Evolutionary conservation across 2,329 filamentous ascomycete species (phyloP).

Genomic region (Diaporthe citrichinensis): DNA sequence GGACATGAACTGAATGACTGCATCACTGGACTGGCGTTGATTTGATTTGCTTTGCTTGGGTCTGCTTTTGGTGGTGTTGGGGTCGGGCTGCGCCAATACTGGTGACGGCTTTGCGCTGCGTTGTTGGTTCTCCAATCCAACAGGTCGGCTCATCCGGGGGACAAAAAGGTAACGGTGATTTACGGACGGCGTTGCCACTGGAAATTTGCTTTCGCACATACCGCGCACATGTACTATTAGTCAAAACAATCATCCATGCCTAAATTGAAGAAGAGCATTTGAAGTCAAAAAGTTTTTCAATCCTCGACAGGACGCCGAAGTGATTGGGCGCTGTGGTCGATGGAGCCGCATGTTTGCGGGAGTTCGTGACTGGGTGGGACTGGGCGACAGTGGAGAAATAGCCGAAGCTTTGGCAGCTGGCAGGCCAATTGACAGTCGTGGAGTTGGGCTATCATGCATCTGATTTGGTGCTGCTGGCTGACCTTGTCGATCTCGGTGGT

Average conservation of each 20-base stretch:
- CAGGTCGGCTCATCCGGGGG: slow-evolving; percentile 5
- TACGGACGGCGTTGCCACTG: slow-evolving; percentile 51
- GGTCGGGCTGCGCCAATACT: slow-evolving; percentile 28
- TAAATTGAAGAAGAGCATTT: slow-evolving; percentile 9
- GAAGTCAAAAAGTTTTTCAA: not conserved
- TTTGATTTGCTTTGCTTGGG: slow-evolving; percentile 23
- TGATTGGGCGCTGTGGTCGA: not conserved
- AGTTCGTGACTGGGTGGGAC: slow-evolving; percentile 14
- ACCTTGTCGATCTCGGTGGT: slow-evolving; percentile 21
- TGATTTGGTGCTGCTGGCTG: slow-evolving; percentile 13
- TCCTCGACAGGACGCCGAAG: not conserved
- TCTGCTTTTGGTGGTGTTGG: slow-evolving; percentile 27
- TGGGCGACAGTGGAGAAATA: slow-evolving; percentile 30
- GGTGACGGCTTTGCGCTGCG: slow-evolving; percentile 34
- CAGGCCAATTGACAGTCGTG: slow-evolving; percentile 36
- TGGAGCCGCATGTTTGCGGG: slow-evolving; percentile 12
- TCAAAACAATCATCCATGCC: slow-evolving; percentile 25
- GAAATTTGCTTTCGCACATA: slow-evolving; percentile 35
- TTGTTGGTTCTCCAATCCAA: slow-evolving; percentile 17
- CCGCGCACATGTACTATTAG: slow-evolving; percentile 41
- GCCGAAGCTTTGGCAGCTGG: slow-evolving; percentile 15
- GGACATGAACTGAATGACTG: slow-evolving; percentile 54
- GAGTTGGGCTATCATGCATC: not conserved
- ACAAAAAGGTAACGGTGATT: slow-evolving; percentile 42
- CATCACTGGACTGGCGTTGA: slow-evolving; percentile 41